Evolutionary conservation across 2,329 filamentous ascomycete species (phyloP).

Genomic region (Ophiostoma populinum): DNA sequence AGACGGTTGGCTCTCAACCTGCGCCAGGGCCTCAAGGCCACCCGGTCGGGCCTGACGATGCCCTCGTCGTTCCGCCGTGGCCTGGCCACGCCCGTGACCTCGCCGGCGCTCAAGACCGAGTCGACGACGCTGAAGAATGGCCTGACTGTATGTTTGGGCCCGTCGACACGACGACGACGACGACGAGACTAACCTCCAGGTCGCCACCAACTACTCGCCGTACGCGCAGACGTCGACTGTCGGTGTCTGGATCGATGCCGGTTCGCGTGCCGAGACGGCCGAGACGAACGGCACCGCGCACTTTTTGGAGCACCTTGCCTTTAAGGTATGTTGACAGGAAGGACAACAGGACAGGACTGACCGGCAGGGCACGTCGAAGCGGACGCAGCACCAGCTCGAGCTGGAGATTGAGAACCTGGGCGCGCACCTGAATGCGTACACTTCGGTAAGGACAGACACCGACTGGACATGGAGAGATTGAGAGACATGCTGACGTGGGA

Average conservation of each 20-base stretch:
- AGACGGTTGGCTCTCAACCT: slow-evolving; percentile 93
- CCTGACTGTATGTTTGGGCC: slow-evolving; percentile 59
- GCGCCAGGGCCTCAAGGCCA: slow-evolving; percentile 68
- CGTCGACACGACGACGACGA: slow-evolving; percentile 9
- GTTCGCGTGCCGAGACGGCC: slow-evolving; percentile 92
- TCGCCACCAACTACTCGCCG: slow-evolving; percentile 94
- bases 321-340: slow-evolving; percentile 54
- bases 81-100: slow-evolving; percentile 68
- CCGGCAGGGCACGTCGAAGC: slow-evolving; percentile 68
- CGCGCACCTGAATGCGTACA: slow-evolving; percentile 97
- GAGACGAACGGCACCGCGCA: slow-evolving; percentile 98
- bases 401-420: slow-evolving; percentile 99
- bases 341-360: neutral
- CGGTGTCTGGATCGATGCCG: slow-evolving; percentile 98
- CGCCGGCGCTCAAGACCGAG: slow-evolving; percentile 59
- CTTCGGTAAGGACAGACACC: slow-evolving; percentile 67
- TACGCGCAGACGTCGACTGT: slow-evolving; percentile 97
- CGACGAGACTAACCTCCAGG: slow-evolving; percentile 31
- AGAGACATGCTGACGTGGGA: slow-evolving; percentile 19
- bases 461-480: neutral
- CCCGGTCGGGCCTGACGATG: slow-evolving; percentile 65
- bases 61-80: slow-evolving; percentile 65
- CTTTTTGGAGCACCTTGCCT: slow-evolving; percentile 98
- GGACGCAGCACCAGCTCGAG: slow-evolving; percentile 93
- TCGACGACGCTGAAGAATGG: slow-evolving; percentile 95